A percentile compares a stretch with the other conserved stretches of the same genome.
phyloP scores from a whole-genome alignment of 2,329 filamentous ascomycete species.

The Colletotrichum spaethianum region DNA sequence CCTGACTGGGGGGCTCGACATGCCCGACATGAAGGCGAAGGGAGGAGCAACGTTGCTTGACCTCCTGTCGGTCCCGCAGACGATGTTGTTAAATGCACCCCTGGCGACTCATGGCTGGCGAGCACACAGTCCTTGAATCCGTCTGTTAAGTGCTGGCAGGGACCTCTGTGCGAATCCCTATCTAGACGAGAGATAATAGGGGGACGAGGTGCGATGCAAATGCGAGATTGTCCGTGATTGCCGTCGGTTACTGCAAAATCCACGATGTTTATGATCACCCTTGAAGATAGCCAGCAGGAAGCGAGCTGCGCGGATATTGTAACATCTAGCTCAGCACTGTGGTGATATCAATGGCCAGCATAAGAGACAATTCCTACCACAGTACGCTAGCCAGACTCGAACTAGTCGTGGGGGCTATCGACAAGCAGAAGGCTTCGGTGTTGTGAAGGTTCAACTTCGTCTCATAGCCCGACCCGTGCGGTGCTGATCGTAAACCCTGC shows the following conservation, averaged over 20 bases:
- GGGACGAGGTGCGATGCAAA: background rate
- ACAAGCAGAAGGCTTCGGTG: background rate
- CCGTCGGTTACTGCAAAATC: slow-evolving; percentile 19
- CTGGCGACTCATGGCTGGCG: slow-evolving; percentile 17
- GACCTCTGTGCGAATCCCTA: background rate
- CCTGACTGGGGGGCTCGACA: slow-evolving; percentile 3
- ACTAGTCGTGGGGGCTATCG: slow-evolving; percentile 4
- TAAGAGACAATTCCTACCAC: background rate
- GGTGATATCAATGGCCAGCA: background rate
- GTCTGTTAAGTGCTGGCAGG: background rate
- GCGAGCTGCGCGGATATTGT: background rate
- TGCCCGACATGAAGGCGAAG: background rate
- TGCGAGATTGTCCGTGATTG: background rate
- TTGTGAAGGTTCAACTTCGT: background rate
- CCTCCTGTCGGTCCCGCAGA: background rate
- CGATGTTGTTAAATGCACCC: background rate
- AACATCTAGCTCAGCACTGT: no score
- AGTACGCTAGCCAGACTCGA: no score
- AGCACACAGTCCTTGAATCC: background rate
- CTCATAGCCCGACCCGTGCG: background rate
- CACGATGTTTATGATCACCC: background rate
- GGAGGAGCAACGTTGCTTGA: slow-evolving; percentile 30
- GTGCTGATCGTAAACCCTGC: slow-evolving; percentile 4
- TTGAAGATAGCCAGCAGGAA: no score
- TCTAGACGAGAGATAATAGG: background rate